Percentiles rank a stretch among this genome's conserved stretches.
These are phyloP conservation scores for Fistulinella cinereoalba DNA, from an alignment of 1,284 basidiomycete species.

Conservation along the genomic window DNA sequence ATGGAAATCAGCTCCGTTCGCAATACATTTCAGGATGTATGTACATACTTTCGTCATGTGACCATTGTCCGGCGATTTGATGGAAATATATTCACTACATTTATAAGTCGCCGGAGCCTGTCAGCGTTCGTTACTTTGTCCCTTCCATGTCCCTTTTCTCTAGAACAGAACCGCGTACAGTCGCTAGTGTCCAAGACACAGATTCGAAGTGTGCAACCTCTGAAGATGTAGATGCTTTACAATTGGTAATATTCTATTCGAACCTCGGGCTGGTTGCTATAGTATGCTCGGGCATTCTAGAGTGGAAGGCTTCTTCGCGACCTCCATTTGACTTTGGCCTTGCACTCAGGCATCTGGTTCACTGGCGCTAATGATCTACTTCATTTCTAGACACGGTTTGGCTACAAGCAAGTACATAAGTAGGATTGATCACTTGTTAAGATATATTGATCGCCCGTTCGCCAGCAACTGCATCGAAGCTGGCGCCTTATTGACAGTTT, in stretches of 20 bases:
- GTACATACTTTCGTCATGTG: no score
- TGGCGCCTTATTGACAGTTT: conserved; percentile 82
- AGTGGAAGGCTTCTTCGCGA: conserved; percentile 81
- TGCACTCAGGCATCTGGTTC: conserved; percentile 35
- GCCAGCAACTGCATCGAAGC: conserved; percentile 75
- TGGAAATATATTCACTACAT: no score
- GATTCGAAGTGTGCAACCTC: not conserved
- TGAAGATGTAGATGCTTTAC: conserved; percentile 52
- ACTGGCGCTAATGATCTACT: conserved; percentile 46
- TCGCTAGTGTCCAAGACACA: conserved; percentile 11
- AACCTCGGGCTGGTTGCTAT: conserved; percentile 94
- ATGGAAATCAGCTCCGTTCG: no score
- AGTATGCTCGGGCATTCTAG: conserved; percentile 94
- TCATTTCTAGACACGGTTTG: conserved; percentile 65
- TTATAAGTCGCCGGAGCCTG: no score
- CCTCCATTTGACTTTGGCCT: conserved; percentile 42
- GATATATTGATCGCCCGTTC: conserved; percentile 6
- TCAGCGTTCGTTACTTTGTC: not conserved
- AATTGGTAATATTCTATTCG: conserved; percentile 66
- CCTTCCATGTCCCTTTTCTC: no score
- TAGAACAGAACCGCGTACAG: conserved; percentile 4
- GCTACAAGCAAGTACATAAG: conserved; percentile 72
- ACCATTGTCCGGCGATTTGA: no score
- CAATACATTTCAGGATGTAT: no score
- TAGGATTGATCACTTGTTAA: not conserved